phyloP scores from a whole-genome alignment of 768 basidiomycete genomes.

The Exidia glandulosa region DNA sequence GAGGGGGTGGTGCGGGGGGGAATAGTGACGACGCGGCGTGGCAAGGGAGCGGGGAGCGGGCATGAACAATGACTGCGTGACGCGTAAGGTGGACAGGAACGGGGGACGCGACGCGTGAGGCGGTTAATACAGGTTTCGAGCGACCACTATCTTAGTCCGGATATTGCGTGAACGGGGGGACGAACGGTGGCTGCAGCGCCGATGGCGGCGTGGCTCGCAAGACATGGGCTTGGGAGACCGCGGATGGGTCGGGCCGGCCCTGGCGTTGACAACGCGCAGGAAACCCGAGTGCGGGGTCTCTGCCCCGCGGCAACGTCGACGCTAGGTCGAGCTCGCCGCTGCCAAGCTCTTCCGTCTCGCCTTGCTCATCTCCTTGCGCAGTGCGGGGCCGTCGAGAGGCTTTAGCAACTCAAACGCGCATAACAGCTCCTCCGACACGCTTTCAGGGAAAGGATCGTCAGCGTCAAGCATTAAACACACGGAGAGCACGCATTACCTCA shows the following conservation, averaged over 20 bases:
- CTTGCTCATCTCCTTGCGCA: constrained; percentile 98
- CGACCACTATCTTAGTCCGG: too few relatives aligned
- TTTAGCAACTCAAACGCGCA: constrained; percentile 98
- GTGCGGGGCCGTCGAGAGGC: constrained; percentile 84
- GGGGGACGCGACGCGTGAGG: too few relatives aligned
- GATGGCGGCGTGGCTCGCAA: too few relatives aligned
- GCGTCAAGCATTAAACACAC: neutral
- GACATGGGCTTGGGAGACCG: too few relatives aligned
- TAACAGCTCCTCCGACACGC: constrained; percentile 92
- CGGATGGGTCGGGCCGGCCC: neutral
- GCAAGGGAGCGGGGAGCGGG: too few relatives aligned
- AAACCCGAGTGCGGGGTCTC: neutral
- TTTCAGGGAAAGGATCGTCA: constrained; percentile 19
- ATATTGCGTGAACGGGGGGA: too few relatives aligned
- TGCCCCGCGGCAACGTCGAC: neutral
- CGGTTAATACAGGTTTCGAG: too few relatives aligned
- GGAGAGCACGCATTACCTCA: constrained; percentile 48
- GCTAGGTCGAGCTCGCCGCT: neutral
- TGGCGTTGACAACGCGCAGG: neutral
- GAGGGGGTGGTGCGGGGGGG: neutral
- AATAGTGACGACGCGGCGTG: too few relatives aligned
- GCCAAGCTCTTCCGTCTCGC: constrained; percentile 89
- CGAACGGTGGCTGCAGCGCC: too few relatives aligned
- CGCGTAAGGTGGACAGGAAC: too few relatives aligned
- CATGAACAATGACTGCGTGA: too few relatives aligned